phyloP scores from a whole-genome alignment of 2,329 filamentous ascomycete species.

The Diplodia corticola region DNA sequence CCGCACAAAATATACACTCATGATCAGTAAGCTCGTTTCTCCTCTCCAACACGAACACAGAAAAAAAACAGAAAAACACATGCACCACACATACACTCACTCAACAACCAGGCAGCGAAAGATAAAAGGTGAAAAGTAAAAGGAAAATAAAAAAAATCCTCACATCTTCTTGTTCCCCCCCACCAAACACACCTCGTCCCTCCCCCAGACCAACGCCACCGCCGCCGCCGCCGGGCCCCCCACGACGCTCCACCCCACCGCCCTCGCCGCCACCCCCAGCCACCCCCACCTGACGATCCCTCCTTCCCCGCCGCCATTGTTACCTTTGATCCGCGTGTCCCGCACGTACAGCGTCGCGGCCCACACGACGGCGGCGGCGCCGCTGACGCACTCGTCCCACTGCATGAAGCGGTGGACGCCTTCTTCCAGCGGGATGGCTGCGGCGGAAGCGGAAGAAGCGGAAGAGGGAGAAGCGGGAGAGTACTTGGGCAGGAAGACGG shows the following conservation, averaged over 20 bases:
- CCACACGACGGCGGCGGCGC: neutral
- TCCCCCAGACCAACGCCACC: constrained; percentile 14
- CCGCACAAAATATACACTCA: too few relatives aligned
- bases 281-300: neutral
- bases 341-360: neutral
- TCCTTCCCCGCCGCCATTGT: too few relatives aligned
- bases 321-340: neutral
- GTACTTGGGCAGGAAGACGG: neutral
- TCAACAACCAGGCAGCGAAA: neutral
- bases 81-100: neutral
- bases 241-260: constrained; percentile 3
- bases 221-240: constrained; percentile 18
- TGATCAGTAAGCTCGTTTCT: too few relatives aligned
- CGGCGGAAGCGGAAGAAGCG: neutral
- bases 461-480: too few relatives aligned
- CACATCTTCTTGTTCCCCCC: neutral
- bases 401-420: constrained; percentile 14
- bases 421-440: neutral
- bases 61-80: too few relatives aligned
- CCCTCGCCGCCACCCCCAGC: neutral
- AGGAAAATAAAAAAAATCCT: neutral
- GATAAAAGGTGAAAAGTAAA: neutral
- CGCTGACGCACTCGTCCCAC: constrained; percentile 18
- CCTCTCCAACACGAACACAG: too few relatives aligned
- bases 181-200: constrained; percentile 1